Evolutionary conservation across 257 asterid genomes (phyloP).

Genomic region (Osmanthus fragrans): DNA sequence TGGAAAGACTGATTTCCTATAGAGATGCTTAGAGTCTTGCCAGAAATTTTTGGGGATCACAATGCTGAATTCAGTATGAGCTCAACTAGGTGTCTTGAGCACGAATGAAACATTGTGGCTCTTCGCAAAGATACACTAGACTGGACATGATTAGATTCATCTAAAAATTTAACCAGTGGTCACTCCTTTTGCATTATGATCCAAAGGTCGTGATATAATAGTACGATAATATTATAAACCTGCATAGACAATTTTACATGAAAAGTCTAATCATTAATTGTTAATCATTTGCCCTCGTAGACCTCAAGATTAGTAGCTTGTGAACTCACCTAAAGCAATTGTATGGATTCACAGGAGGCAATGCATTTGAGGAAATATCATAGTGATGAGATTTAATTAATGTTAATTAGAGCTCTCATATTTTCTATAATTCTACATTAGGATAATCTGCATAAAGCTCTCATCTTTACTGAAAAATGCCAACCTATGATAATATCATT

Average conservation of each 20-base stretch:
- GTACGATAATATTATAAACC: neutral
- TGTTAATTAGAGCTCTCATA: neutral
- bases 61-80: neutral
- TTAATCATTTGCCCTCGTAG: neutral
- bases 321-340: neutral
- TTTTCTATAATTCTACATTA: neutral
- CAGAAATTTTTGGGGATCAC: neutral
- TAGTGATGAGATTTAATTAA: neutral
- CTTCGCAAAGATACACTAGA: conserved; percentile 6
- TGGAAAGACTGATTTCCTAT: neutral
- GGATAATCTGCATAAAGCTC: conserved; percentile 9
- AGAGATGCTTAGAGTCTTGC: neutral
- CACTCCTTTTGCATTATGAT: neutral
- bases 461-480: neutral
- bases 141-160: neutral
- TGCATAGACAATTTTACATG: neutral
- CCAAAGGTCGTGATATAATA: neutral
- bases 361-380: neutral
- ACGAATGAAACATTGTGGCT: neutral
- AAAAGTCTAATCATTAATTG: neutral
- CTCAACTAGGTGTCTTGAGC: neutral
- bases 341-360: neutral
- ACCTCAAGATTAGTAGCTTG: neutral
- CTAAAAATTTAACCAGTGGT: neutral
- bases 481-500: neutral